Base-by-base conservation (phyloP, 441 rosid genomes). In the Flueggea neowawraea region DNA sequence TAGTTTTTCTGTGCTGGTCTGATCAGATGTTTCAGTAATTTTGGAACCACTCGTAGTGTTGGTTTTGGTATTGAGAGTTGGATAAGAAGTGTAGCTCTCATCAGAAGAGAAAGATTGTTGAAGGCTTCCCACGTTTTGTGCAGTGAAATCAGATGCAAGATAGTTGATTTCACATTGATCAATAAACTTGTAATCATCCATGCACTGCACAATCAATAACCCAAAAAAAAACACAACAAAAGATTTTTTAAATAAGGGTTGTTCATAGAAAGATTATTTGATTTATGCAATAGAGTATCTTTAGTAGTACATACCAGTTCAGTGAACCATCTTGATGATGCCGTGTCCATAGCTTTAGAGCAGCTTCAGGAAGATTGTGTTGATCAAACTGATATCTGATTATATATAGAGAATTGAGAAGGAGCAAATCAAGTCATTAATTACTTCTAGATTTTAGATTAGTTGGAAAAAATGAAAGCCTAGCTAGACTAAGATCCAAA, bases 121-220 rank as follows among this genome's bases (percentile, higher is more conserved):
- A 31, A 69, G 51, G 61, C 55, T 61, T 31, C 58, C 73, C 36
- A 52, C 51, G 61, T 76, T 73, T 32, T 71, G 68, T 13, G 65
- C 54, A 11, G 64, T 14, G 31, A 78, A 57, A n/a, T 73, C 79
- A 54, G 80, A 1, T 2, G 28, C 76, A 1, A 78, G 56, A 14
- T 76, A 71, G 54, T 63, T 50, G 63, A 71, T 41, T 48, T 75
- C 74, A 61, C 28, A 22, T 22, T 22, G 28, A 22, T 78, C 73
- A 57, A 75, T 78, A 61, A 77, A 73, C 39, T 69, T 58, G 66
- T 70, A 82, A n/a, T 80, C 87, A 22, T 75, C 81, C 81, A 80
- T 71, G 60, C 68, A 80, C 87, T 82, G 57, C 11, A 31, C 58
- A 70, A 51, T 6, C 48, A 32, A 61, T 22, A 22, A 22, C 28